Evolutionary conservation across 805 yeast species (phyloP), one percentile per base, ranked within the genome.

Genomic region (Spathaspora passalidarum): DNA sequence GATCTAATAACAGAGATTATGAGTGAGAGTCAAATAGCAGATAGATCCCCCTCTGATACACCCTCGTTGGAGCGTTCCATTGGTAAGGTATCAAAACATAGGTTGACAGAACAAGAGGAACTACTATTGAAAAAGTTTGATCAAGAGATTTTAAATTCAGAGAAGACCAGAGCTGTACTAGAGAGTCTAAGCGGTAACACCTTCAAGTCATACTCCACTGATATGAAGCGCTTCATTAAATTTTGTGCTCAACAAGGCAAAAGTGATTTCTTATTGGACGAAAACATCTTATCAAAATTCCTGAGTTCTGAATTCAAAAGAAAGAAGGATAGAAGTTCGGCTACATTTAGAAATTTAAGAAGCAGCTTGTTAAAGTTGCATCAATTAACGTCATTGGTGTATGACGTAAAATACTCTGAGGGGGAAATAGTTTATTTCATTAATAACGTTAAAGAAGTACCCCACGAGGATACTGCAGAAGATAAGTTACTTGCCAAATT

Each of bases 191-290:
- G 49, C 13, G 49, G 18, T 4, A 48, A 45, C n/a, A 48, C 50
- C 10, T 45, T 48, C 36, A 48, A 48, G 21, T 38, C 50, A 16
- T 48, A 48, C 32, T 29, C 47, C 6, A 40, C 47, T 13, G 50
- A 47, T 44, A 36, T 47, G 2, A 47, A 44, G 25, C 38, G 41
- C 13, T 47, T 47, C 18, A 44, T 47, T 13, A 40, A 37, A 19
- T 47, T 47, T 19, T 47, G 47, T 43, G 47, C 50, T 14, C 23
- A 39, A 23, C 50, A 47, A 40, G 50, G 50, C 20, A 40, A 25
- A 26, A n/a, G n/a, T 21, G 20, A 39, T 22, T 43, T 44, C 23
- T 36, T 40, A 5, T 34, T 47, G 8, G 46, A 47, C 9, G 23
- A 40, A 43, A 38, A 23, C 7, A 44, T 47, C 13, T 42, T 47